Conservation (phyloP, 2,329 filamentous ascomycete species). For the Nemania abortiva region DNA sequence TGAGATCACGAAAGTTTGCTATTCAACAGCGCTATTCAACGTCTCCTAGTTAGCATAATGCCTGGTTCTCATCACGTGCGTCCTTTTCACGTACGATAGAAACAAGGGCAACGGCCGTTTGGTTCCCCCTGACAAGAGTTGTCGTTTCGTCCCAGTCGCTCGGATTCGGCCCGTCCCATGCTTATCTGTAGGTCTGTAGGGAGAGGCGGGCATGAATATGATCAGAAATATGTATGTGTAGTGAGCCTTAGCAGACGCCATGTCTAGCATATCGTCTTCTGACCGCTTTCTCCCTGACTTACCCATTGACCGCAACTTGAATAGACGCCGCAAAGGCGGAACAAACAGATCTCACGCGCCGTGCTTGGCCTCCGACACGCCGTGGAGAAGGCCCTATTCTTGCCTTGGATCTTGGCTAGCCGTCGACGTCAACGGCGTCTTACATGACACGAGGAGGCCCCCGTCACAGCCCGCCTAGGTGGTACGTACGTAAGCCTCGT, state of each 20-base stretch:
- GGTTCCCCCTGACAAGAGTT: not conserved
- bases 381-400: not conserved
- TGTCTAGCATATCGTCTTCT: not conserved
- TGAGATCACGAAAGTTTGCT: not conserved
- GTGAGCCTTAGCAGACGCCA: not conserved
- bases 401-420: not conserved
- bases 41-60: not conserved
- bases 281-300: not conserved
- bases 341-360: not conserved
- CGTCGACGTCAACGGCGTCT: not conserved
- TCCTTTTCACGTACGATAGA: not conserved
- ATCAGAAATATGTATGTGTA: not conserved
- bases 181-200: not conserved
- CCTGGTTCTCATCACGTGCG: not conserved
- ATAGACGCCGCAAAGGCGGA: not conserved
- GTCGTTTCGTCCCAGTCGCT: not conserved
- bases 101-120: constrained; percentile 27
- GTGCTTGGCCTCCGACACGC: not conserved
- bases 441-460: constrained; percentile 1
- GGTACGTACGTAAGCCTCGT: not conserved
- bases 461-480: not conserved
- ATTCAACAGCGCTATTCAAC: not conserved
- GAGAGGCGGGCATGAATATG: not conserved
- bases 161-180: constrained; percentile 28
- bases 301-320: not conserved